Conservation (phyloP, 768 basidiomycete genomes). For the Mycena maculata region DNA sequence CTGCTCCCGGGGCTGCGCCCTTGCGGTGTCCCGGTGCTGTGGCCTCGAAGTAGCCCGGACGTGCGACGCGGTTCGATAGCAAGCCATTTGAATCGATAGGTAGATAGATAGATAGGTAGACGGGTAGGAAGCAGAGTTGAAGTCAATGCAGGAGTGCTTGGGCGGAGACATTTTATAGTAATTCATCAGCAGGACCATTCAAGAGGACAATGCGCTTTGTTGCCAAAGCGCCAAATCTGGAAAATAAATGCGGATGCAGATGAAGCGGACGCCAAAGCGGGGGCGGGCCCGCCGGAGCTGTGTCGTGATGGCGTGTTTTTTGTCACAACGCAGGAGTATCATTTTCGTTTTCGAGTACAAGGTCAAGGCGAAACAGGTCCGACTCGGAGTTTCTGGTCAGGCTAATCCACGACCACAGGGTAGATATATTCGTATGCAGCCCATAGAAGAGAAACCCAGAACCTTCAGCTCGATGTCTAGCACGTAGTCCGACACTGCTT, state of each 20-base stretch:
- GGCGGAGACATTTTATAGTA: background rate
- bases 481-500: too few relatives aligned
- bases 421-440: background rate
- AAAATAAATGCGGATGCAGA: background rate
- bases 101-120: background rate
- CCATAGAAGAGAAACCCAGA: background rate
- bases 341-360: background rate
- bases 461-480: too few relatives aligned
- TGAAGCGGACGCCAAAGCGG: background rate
- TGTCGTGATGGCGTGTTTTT: background rate
- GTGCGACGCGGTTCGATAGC: background rate
- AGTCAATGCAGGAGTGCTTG: too few relatives aligned
- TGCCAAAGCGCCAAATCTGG: background rate
- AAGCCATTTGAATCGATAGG: background rate
- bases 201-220: slow-evolving; percentile 16
- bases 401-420: background rate
- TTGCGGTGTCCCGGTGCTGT: background rate
- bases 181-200: background rate
- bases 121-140: too few relatives aligned
- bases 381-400: background rate
- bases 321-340: background rate
- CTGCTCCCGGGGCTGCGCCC: background rate
- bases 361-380: background rate
- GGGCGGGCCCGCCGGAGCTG: slow-evolving; percentile 1
- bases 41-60: background rate